A percentile compares a stretch with the other conserved stretches of the same genome.
Conservation (phyloP, 2,329 filamentous ascomycete genomes). For the Sporothrix brasiliensis region DNA sequence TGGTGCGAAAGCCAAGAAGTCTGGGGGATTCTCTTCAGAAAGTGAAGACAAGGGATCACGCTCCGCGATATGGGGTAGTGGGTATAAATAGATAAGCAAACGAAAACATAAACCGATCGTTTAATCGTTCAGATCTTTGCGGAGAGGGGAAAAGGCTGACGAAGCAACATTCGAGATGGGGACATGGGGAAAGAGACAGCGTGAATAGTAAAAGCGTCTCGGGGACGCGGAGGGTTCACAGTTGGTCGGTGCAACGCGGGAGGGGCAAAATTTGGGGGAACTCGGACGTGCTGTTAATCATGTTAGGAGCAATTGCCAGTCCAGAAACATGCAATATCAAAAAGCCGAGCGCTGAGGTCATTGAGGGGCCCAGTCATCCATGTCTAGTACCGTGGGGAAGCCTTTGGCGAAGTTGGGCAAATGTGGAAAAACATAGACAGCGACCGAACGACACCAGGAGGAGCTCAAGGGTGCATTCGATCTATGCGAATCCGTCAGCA, state of each 20-base stretch:
- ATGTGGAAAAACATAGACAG: not conserved
- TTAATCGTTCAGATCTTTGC: no score
- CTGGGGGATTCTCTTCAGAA: not conserved
- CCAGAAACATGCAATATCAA: not conserved
- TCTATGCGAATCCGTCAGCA: no score
- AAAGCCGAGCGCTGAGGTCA: not conserved
- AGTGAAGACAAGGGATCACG: not conserved
- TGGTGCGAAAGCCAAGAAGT: not conserved
- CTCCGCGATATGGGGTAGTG: not conserved
- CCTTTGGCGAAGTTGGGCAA: conserved; percentile 11
- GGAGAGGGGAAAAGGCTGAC: not conserved
- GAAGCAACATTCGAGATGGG: not conserved
- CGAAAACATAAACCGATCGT: not conserved
- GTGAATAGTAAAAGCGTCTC: not conserved
- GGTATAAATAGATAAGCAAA: conserved; percentile 7
- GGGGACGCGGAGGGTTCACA: conserved; percentile 16
- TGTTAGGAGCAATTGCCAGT: not conserved
- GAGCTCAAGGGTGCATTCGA: no score
- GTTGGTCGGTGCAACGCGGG: not conserved
- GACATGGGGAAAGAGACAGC: not conserved
- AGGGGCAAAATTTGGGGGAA: not conserved
- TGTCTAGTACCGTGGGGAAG: not conserved
- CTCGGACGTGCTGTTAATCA: no score
- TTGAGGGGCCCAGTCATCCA: not conserved
- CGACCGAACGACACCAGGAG: no score